Conservation (phyloP, 805 yeast genomes). For the Monosporozyma unispora region DNA sequence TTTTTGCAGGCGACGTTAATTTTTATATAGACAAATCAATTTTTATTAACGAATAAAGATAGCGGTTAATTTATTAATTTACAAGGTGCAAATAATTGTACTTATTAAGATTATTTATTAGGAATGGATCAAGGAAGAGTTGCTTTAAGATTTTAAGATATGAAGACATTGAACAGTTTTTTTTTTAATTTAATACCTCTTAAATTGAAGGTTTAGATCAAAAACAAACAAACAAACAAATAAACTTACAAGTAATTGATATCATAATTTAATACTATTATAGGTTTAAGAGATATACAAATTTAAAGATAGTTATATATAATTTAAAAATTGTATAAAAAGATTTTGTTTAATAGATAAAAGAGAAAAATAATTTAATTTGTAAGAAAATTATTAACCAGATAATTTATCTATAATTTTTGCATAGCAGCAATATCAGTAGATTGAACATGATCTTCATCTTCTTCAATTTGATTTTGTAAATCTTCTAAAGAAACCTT, state of each 20-base stretch:
- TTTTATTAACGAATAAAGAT: too few relatives aligned
- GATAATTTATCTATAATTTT: conserved; percentile 66
- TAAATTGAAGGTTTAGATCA: too few relatives aligned
- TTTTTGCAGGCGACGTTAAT: background rate
- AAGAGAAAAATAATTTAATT: background rate
- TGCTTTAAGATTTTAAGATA: background rate
- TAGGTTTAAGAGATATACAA: background rate
- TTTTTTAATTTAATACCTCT: too few relatives aligned
- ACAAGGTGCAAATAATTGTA: too few relatives aligned
- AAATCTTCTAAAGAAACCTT: conserved; percentile 89
- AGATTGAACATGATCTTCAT: conserved; percentile 99
- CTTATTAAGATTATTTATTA: too few relatives aligned
- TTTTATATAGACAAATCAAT: too few relatives aligned
- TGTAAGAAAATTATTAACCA: too few relatives aligned
- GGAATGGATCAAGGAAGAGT: too few relatives aligned
- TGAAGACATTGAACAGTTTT: too few relatives aligned
- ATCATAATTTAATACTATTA: background rate
- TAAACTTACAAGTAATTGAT: too few relatives aligned
- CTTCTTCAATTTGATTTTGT: conserved; percentile 67
- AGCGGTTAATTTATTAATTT: too few relatives aligned
- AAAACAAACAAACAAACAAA: too few relatives aligned
- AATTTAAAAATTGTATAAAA: background rate
- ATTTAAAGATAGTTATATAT: background rate
- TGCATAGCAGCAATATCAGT: conserved; percentile 98
- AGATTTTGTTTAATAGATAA: background rate